Evolutionary conservation across 164 flowering plant genomes (phyloP), one percentile per base, ranked within the genome.

Genomic region (Liquidambar formosana): DNA sequence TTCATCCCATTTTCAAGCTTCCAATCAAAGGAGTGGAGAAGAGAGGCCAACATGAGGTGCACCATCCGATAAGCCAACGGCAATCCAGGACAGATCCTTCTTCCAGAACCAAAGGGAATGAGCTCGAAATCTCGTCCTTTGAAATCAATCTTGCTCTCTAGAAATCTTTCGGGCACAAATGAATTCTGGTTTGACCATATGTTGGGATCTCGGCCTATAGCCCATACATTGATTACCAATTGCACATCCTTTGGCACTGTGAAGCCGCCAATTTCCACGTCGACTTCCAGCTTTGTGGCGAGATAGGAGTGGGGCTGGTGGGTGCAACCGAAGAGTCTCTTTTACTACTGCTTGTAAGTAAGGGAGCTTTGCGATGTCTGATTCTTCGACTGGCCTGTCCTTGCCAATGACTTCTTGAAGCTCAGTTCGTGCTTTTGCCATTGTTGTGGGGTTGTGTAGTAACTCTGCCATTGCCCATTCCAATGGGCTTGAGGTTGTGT

Each of bases 81-180:
- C 61, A 81, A 5, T 1, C 81, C 81, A 0, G 79, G 84, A 5
- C 80, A 77, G 0, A 74, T 76, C 71, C 82, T 41, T 19, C 77
- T 44, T 5, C 82, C 81, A 0, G 78, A 52, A 0, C 78, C 83
- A 8, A 80, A 80, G 0, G 83, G 78, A 23, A 77, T n/a, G n/a
- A n/a, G n/a, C n/a, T n/a, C n/a, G n/a, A n/a, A n/a, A n/a, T n/a
- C n/a, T n/a, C n/a, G n/a, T n/a, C n/a, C n/a, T n/a, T n/a, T n/a
- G n/a, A n/a, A n/a, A n/a, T n/a, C n/a, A n/a, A n/a, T n/a, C n/a
- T n/a, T n/a, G n/a, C n/a, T n/a, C n/a, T n/a, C n/a, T n/a, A n/a
- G n/a, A n/a, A n/a, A n/a, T n/a, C n/a, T 58, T 69, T 82, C 85
- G 0, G 83, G 85, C 73, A n/a, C 10, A 23, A 79, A 82, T 11